These are phyloP conservation scores for Elymus sibiricus DNA, from an alignment of 176 grass and related monocot species.

Conservation along the genomic window DNA sequence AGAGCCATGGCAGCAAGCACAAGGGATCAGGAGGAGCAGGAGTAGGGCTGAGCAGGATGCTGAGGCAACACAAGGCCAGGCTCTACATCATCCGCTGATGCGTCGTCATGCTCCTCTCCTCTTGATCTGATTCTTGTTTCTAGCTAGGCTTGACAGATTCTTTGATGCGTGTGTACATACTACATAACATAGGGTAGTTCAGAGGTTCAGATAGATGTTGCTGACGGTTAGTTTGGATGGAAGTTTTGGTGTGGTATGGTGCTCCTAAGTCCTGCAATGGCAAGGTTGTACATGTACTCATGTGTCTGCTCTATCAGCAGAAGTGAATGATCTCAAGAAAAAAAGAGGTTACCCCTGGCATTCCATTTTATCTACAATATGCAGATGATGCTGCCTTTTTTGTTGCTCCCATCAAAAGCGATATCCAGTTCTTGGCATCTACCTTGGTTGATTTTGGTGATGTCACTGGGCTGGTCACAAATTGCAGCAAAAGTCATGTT, in stretches of 20 bases:
- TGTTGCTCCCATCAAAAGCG: too few relatives aligned
- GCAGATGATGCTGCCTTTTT: too few relatives aligned
- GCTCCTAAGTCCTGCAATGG: slow-evolving; percentile 42
- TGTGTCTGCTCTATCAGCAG: not conserved
- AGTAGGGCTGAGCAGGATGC: slow-evolving; percentile 30
- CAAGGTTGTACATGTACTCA: slow-evolving; percentile 26
- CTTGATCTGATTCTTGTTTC: slow-evolving; percentile 1
- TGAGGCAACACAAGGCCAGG: slow-evolving; percentile 54
- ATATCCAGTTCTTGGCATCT: too few relatives aligned
- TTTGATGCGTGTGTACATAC: not conserved
- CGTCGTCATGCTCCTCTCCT: not conserved
- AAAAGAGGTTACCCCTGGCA: not conserved
- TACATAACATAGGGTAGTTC: not conserved
- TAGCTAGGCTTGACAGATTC: slow-evolving; percentile 25
- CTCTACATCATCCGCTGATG: slow-evolving; percentile 51
- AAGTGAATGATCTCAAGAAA: slow-evolving; percentile 5
- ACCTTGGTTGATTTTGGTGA: too few relatives aligned
- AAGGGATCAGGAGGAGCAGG: not conserved
- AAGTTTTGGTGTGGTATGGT: not conserved
- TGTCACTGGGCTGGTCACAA: too few relatives aligned
- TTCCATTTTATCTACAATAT: not conserved
- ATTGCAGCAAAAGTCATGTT: too few relatives aligned
- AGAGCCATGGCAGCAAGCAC: slow-evolving; percentile 14
- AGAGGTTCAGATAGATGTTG: not conserved
- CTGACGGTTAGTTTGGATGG: not conserved